Percentiles rank a stretch among this genome's conserved stretches.
Conservation (phyloP, 208 protist genomes). For the Acanthamoeba quina region DNA sequence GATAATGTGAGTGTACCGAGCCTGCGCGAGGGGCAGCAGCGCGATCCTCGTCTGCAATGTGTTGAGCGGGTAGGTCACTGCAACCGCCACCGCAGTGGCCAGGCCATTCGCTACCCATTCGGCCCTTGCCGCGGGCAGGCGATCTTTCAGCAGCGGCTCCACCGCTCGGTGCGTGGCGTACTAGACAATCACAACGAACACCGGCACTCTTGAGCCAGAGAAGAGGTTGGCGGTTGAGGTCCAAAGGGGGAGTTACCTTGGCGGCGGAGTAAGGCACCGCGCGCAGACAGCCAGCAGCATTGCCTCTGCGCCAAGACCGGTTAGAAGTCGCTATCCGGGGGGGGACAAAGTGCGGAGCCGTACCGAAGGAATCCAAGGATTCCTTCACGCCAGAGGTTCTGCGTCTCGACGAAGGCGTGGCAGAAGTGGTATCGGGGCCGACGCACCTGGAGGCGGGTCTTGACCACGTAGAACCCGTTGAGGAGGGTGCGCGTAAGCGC, state of each 20-base stretch:
- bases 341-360: neutral
- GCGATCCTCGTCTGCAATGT: conserved; percentile 2
- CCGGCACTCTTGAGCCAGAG: neutral
- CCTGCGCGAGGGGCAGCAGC: neutral
- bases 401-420: conserved; percentile 22
- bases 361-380: conserved; percentile 6
- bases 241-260: neutral
- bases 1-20: neutral
- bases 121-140: neutral
- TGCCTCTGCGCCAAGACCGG: neutral
- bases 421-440: conserved; percentile 36
- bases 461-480: conserved; percentile 54
- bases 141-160: neutral
- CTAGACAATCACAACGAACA: neutral
- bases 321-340: neutral
- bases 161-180: neutral
- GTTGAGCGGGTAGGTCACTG: conserved; percentile 29
- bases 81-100: neutral
- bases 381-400: conserved; percentile 36
- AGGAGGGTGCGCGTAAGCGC: conserved; percentile 13
- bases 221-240: neutral
- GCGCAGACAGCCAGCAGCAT: neutral
- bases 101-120: neutral
- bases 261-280: conserved; percentile 4
- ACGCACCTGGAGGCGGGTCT: conserved; percentile 36